Conservation (phyloP, 768 basidiomycete species). For the Trametes cinnabarina region DNA sequence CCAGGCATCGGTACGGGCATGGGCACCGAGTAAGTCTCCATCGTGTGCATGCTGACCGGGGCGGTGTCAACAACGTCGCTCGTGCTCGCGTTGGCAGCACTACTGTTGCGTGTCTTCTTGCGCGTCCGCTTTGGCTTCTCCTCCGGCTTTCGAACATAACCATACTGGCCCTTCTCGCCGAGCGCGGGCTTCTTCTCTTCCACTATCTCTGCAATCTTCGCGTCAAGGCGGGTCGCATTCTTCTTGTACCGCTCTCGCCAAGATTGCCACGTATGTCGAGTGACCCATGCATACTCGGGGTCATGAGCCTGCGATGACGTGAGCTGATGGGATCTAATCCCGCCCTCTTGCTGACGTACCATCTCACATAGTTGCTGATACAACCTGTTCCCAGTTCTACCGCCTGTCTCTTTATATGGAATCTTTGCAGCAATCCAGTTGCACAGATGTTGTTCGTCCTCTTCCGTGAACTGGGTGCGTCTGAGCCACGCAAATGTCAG, state of each 20-base stretch:
- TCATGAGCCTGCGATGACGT: conserved; percentile 48
- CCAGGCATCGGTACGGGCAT: conserved; percentile 20
- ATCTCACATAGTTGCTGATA: conserved; percentile 80
- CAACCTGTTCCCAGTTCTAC: conserved; percentile 76
- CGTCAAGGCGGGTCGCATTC: conserved; percentile 66
- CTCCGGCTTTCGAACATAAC: conserved; percentile 74
- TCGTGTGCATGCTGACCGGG: conserved; percentile 3
- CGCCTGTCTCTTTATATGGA: conserved; percentile 79
- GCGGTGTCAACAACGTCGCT: background rate
- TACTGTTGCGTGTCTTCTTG: conserved; percentile 16
- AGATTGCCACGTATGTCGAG: conserved; percentile 84
- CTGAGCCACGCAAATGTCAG: conserved; percentile 36
- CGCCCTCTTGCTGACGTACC: conserved; percentile 36
- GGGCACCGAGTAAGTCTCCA: conserved; percentile 20
- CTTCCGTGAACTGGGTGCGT: conserved; percentile 73
- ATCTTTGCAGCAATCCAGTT: conserved; percentile 82
- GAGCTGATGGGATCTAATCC: background rate
- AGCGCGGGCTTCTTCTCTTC: conserved; percentile 63
- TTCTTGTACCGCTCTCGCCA: conserved; percentile 91
- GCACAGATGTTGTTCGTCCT: conserved; percentile 73
- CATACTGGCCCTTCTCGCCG: conserved; percentile 81
- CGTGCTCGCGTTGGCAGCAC: conserved; percentile 8
- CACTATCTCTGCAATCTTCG: conserved; percentile 61
- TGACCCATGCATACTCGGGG: conserved; percentile 77
- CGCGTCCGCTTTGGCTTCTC: conserved; percentile 53